Evolutionary conservation across 108 stramenopile species (phyloP).

Genomic region (Cyclotella baltica): DNA sequence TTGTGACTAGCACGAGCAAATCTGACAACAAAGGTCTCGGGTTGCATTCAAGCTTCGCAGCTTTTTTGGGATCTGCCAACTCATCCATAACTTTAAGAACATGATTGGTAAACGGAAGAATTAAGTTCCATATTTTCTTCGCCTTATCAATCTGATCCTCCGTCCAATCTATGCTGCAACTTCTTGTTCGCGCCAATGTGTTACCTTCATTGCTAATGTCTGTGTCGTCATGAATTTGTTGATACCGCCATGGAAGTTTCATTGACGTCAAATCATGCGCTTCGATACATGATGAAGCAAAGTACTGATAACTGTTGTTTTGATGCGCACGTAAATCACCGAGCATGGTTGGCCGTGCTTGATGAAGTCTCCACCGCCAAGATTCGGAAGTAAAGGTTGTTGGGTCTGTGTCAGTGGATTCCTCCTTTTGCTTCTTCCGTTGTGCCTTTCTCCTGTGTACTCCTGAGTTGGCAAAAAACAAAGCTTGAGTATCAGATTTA

Average conservation of each 20-base stretch:
- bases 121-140: constrained; percentile 51
- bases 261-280: constrained; percentile 24
- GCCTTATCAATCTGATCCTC: constrained; percentile 49
- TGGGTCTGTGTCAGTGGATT: constrained; percentile 33
- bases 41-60: background rate
- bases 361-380: constrained; percentile 56
- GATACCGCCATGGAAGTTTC: constrained; percentile 46
- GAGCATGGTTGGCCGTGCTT: constrained; percentile 47
- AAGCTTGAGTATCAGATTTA: background rate
- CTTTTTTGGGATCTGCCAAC: constrained; percentile 4
- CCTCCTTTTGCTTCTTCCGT: constrained; percentile 50
- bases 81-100: constrained; percentile 27
- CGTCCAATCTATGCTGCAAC: constrained; percentile 39
- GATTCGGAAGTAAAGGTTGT: constrained; percentile 55
- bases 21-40: constrained; percentile 36
- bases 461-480: constrained; percentile 6
- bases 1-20: constrained; percentile 43
- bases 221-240: constrained; percentile 9
- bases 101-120: constrained; percentile 36
- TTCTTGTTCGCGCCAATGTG: constrained; percentile 22
- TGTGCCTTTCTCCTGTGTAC: constrained; percentile 45
- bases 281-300: constrained; percentile 25
- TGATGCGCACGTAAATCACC: constrained; percentile 41
- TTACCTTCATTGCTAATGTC: constrained; percentile 17
- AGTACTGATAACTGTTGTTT: constrained; percentile 44